Conservation (phyloP, 129 eudicot species). For the Saussurea involucrata region DNA sequence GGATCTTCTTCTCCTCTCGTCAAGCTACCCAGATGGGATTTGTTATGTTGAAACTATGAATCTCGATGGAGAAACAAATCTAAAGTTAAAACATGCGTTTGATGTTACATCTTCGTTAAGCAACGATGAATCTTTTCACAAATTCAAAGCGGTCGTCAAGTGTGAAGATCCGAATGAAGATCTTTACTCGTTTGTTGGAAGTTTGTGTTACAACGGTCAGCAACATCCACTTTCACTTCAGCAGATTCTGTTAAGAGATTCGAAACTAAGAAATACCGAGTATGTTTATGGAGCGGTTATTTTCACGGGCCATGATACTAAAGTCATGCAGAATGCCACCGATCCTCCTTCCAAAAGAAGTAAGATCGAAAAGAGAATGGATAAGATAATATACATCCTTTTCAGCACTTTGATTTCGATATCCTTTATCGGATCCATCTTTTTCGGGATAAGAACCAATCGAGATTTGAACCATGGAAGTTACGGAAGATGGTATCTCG, state of each 20-base stretch:
- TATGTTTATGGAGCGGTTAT: constrained; percentile 71
- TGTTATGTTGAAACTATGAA: constrained; percentile 96
- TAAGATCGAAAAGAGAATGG: constrained; percentile 79
- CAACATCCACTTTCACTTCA: constrained; percentile 71
- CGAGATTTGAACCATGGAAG: constrained; percentile 44
- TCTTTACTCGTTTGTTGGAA: constrained; percentile 80
- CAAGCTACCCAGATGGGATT: constrained; percentile 91
- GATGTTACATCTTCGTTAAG: constrained; percentile 62
- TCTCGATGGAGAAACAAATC: constrained; percentile 96
- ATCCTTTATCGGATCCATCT: constrained; percentile 72
- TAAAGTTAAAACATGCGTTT: constrained; percentile 83
- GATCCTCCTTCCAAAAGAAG: constrained; percentile 99
- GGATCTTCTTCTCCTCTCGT: constrained; percentile 88
- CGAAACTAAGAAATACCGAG: constrained; percentile 85
- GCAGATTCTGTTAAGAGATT: constrained; percentile 84
- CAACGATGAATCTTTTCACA: constrained; percentile 50
- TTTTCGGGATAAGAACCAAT: constrained; percentile 69
- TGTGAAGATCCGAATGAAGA: constrained; percentile 98
- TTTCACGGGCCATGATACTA: constrained; percentile 95
- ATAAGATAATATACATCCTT: constrained; percentile 73
- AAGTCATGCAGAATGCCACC: constrained; percentile 92
- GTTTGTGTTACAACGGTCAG: constrained; percentile 43
- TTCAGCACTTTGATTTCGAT: constrained; percentile 61
- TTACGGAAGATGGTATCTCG: constrained; percentile 84
- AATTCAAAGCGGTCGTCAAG: constrained; percentile 71